phyloP scores from a whole-genome alignment of 2,329 filamentous ascomycete genomes.

The Fusarium equiseti region DNA sequence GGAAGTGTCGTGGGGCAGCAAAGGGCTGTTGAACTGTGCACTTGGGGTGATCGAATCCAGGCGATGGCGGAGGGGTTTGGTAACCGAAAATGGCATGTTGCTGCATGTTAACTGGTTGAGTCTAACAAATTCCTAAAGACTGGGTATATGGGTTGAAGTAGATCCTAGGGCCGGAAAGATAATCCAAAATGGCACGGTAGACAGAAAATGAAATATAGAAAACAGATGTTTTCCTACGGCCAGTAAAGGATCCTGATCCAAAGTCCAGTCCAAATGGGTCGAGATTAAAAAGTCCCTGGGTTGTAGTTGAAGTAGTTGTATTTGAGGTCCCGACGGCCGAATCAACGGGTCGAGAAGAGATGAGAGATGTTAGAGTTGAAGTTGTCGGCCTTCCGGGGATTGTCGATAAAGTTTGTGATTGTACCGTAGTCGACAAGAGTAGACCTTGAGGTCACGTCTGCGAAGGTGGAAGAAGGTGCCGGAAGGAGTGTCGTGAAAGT shows the following conservation, averaged over 20 bases:
- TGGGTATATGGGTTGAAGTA: constrained; percentile 35
- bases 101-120: constrained; percentile 66
- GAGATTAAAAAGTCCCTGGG: constrained; percentile 38
- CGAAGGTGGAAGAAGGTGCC: constrained; percentile 41
- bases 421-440: constrained; percentile 39
- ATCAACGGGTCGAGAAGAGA: constrained; percentile 62
- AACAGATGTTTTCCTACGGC: constrained; percentile 45
- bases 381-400: constrained; percentile 37
- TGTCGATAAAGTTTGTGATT: constrained; percentile 30
- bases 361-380: constrained; percentile 18
- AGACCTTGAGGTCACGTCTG: constrained; percentile 48
- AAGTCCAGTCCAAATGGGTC: constrained; percentile 48
- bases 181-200: constrained; percentile 43
- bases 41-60: constrained; percentile 64
- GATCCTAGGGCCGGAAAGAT: constrained; percentile 37
- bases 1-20: constrained; percentile 55
- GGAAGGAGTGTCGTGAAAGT: constrained; percentile 57
- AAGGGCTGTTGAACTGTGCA: constrained; percentile 57
- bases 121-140: constrained; percentile 43
- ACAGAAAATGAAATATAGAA: constrained; percentile 45
- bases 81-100: constrained; percentile 69
- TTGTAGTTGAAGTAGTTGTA: constrained; percentile 40
- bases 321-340: constrained; percentile 58
- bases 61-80: constrained; percentile 69
- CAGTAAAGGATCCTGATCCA: constrained; percentile 46